phyloP scores from a whole-genome alignment of 192 early-diverging fungal species.

The Podila clonocystis region DNA sequence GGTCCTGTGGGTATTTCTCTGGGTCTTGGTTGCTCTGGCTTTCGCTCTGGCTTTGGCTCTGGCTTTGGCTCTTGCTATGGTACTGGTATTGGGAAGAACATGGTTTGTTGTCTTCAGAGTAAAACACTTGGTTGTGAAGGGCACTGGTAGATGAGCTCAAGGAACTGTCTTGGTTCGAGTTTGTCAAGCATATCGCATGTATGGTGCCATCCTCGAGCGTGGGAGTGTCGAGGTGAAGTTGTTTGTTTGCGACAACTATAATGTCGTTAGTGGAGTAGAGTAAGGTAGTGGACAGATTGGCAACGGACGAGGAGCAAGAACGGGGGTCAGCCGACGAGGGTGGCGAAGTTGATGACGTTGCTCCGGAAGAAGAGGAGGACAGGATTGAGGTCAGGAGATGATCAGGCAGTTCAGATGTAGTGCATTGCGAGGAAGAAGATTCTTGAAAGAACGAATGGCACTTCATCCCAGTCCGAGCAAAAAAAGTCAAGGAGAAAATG shows the following conservation, averaged over 20 bases:
- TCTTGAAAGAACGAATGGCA: constrained; percentile 7
- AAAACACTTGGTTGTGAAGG: not conserved
- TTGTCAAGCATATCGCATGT: not conserved
- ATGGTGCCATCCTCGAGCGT: not conserved
- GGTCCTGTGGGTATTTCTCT: too few species aligned
- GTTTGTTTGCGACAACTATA: not conserved
- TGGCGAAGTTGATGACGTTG: not conserved
- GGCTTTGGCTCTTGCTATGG: not conserved
- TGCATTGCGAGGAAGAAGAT: not conserved
- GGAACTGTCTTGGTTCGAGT: too few species aligned
- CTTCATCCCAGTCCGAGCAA: constrained; percentile 1
- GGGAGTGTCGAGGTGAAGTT: not conserved
- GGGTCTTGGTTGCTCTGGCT: too few species aligned
- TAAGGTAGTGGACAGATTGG: not conserved
- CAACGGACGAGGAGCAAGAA: constrained; percentile 21
- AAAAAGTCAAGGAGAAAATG: not conserved
- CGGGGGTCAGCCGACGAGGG: constrained; percentile 27
- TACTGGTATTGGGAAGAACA: not conserved
- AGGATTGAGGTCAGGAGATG: not conserved
- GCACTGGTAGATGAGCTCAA: constrained; percentile 2
- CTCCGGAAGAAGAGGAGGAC: constrained; percentile 2
- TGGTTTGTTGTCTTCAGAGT: not conserved
- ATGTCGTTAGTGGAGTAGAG: not conserved
- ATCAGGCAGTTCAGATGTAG: not conserved
- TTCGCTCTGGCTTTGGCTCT: not conserved